Conservation (phyloP, 345 rosid species). For the Anastatica hierochuntica region DNA sequence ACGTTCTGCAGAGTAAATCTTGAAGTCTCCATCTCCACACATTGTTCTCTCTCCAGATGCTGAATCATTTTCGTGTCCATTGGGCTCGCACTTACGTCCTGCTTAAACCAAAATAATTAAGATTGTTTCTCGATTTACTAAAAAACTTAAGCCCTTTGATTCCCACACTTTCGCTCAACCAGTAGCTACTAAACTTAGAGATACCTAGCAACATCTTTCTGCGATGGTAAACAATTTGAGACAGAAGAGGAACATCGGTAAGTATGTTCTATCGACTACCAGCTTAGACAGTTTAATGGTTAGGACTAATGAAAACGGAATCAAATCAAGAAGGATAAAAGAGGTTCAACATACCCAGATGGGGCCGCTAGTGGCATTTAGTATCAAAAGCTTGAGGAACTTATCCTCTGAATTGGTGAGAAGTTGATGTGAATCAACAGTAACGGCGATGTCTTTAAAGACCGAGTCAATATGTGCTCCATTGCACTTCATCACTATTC, state of each 20-base stretch:
- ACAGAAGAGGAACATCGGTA: no score
- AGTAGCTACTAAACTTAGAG: no score
- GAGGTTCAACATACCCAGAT: constrained; percentile 46
- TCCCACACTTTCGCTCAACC: no score
- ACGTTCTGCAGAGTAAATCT: constrained; percentile 35
- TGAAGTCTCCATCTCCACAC: constrained; percentile 30
- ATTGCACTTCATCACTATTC: constrained; percentile 41
- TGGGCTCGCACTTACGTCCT: constrained; percentile 41
- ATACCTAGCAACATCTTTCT: no score
- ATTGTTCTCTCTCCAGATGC: constrained; percentile 41
- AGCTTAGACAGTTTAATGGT: not conserved
- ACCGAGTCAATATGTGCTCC: constrained; percentile 46
- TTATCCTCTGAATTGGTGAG: constrained; percentile 52
- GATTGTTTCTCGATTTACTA: no score
- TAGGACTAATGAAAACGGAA: not conserved
- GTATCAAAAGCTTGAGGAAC: constrained; percentile 40
- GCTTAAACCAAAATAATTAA: constrained; percentile 19
- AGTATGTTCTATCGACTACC: no score
- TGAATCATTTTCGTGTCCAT: constrained; percentile 35
- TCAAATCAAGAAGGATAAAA: not conserved
- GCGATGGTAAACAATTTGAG: no score
- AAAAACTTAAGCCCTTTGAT: no score
- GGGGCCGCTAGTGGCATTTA: constrained; percentile 44
- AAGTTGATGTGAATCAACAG: constrained; percentile 33
- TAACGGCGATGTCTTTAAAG: constrained; percentile 41